Percentiles rank a stretch among this genome's conserved stretches.
Conservation (phyloP, 2,329 filamentous ascomycete genomes). For the Trichoderma oligosporum region DNA sequence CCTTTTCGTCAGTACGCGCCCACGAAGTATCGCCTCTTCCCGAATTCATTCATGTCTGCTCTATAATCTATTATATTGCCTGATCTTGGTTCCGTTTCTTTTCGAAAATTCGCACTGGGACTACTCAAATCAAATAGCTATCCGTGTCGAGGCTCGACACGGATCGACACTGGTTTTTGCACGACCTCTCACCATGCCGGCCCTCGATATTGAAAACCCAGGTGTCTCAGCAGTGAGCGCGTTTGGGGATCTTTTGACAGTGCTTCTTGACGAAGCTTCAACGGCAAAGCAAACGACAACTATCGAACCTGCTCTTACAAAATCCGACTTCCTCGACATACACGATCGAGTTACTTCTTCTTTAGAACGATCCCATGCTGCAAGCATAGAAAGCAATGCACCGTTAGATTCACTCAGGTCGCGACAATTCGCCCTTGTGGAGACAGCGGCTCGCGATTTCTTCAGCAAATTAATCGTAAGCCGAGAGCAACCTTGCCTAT, state of each 20-base stretch:
- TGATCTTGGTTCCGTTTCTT: not conserved
- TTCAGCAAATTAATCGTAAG: constrained; percentile 78
- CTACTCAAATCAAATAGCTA: not conserved
- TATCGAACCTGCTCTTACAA: constrained; percentile 72
- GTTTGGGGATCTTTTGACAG: constrained; percentile 52
- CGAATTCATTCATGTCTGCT: not conserved
- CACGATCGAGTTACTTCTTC: constrained; percentile 42
- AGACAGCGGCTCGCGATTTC: constrained; percentile 75
- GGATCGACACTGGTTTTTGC: not conserved
- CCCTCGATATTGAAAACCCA: constrained; percentile 42
- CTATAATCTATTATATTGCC: not conserved
- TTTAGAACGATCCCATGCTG: constrained; percentile 25
- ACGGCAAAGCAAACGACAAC: constrained; percentile 54
- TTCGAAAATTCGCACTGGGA: not conserved
- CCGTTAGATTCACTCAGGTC: constrained; percentile 37
- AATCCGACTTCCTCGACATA: constrained; percentile 58
- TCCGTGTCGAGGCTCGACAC: not conserved
- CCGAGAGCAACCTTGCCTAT: constrained; percentile 1
- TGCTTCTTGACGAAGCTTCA: constrained; percentile 57
- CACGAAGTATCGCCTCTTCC: not conserved
- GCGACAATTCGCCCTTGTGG: constrained; percentile 67
- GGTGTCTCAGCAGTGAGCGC: constrained; percentile 51
- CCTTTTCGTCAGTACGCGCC: not conserved
- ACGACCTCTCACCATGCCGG: constrained; percentile 44
- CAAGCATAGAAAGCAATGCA: constrained; percentile 32